Evolutionary conservation across 1,139 yeast genomes (phyloP), one percentile per base, ranked within the genome.

Genomic region (Suzukiozyma palmioleophila): DNA sequence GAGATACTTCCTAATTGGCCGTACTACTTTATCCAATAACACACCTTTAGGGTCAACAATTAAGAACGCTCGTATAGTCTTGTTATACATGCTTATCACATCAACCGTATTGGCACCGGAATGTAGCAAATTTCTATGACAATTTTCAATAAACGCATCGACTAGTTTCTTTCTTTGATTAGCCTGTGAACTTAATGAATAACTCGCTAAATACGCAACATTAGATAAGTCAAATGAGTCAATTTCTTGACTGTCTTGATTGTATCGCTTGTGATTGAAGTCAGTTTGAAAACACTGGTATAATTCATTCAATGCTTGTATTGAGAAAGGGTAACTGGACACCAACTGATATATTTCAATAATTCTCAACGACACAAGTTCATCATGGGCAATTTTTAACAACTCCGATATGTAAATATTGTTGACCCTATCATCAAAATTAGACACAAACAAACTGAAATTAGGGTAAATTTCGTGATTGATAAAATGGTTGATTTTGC

Each of bases 1-100:
- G 39, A 92, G 65, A 51, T 77, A 78, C 32, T 75, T 59, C 37
- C 95, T 62, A 3, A 87, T 83, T 0, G 94, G 94, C 26, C 90
- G 61, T 0, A 85, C 78, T 0, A 84, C 94, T 44, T 79, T 79
- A 56, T 87, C 95, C 9, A 88, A 64, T 10, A 88, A 60, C 0
- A 88, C 95, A 0, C 96, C 97, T 33, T 86, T 74, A 2, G 96
- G 95, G 52, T 92, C 97, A n/a, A 92, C 67, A 0, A 83, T 64
- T 24, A 84, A 59, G 45, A 92, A 87, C 0, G 90, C 73, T 47
- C 79, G 74, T 36, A 90, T 84, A 0, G 94, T 80, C 21, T 81
- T 75, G 3, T 85, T 79, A 53, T 87, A 90, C 35, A 76, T 76
- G 2, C 78, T 62, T 21, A 92, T 75, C 3, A 89, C 82, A 42